Base-by-base conservation (phyloP, 306 rosid genomes). In the Inga leiocalycina region DNA sequence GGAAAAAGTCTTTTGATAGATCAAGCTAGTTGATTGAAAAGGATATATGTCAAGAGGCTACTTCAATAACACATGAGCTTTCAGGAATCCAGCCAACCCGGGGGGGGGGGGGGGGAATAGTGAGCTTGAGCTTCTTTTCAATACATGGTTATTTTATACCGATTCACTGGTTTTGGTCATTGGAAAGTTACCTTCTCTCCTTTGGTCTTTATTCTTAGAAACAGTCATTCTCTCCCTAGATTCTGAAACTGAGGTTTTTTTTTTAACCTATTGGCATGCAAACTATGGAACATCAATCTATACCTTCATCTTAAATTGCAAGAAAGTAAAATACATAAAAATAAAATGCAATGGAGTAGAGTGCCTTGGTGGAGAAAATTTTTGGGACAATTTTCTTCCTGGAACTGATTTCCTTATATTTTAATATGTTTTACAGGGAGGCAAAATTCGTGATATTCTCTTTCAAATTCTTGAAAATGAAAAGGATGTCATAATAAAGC, bases 381-480 rank as follows among this genome's bases (percentile, higher is more conserved):
- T 13, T 73, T 77, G 1, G 17, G 51, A 37, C 37, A 12, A 16
- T 57, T n/a, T 16, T 8, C 44, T 80, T 62, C 37, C 54, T 51
- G 77, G 72, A 69, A 71, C 51, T 3, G 74, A 74, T 71, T 75
- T 39, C n/a, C 85, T 64, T 74, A 10, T 84, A 56, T 75, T 22
- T 4, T 68, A 0, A 16, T 59, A 22, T 82, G 49, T 78, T 82
- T 76, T 46, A 46, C 76, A 96, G 99, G 99, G 98, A 34, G 99
- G 99, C 65, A 96, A 94, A 85, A 87, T 96, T 56, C 97, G 99
- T 39, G 96, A 96, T 82, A 84, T 80, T 76, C 93, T 96, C 64
- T 96, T 96, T 86, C 88, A 89, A 67, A 52, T 92, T 78, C 98
- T 96, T 73, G 98, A 91, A 81, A 86, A 90, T 15, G 99, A 92